These are phyloP conservation scores for Astrothelium subdiscretum DNA, from an alignment of 495 filamentous ascomycete species.

Conservation along the genomic window DNA sequence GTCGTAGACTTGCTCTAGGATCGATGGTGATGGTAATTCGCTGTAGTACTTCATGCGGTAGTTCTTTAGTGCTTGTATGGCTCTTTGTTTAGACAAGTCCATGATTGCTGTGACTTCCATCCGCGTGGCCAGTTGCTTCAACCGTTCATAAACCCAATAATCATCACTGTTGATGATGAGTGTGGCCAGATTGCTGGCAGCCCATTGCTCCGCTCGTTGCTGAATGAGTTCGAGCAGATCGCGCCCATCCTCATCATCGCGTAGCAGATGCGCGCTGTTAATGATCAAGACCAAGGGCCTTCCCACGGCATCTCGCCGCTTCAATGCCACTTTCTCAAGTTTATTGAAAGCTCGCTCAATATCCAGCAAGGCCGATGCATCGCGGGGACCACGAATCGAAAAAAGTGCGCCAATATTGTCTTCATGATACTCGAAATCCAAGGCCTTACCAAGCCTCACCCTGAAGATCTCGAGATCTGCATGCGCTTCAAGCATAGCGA, in stretches of 20 bases:
- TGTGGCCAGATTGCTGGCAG: slow-evolving; percentile 75
- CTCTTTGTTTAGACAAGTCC: slow-evolving; percentile 68
- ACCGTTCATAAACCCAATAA: slow-evolving; percentile 92
- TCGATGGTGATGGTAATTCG: slow-evolving; percentile 39
- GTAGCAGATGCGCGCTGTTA: slow-evolving; percentile 78
- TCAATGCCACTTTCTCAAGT: slow-evolving; percentile 83
- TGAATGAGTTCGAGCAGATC: slow-evolving; percentile 91
- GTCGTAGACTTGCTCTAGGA: slow-evolving; percentile 68
- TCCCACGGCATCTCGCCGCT: slow-evolving; percentile 40
- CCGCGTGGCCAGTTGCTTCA: slow-evolving; percentile 80
- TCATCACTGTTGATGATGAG: slow-evolving; percentile 90
- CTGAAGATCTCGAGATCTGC: slow-evolving; percentile 92
- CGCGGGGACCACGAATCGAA: slow-evolving; percentile 82
- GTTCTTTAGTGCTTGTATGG: slow-evolving; percentile 58
- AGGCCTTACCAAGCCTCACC: slow-evolving; percentile 76
- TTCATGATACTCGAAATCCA: slow-evolving; percentile 86
- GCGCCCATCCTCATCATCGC: slow-evolving; percentile 81
- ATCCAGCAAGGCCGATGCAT: slow-evolving; percentile 80
- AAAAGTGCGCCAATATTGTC: slow-evolving; percentile 95
- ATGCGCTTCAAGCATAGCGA: slow-evolving; percentile 92
- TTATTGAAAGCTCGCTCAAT: slow-evolving; percentile 97
- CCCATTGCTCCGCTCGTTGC: slow-evolving; percentile 92
- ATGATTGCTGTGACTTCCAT: slow-evolving; percentile 80
- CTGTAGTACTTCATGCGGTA: slow-evolving; percentile 61
- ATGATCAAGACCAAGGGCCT: slow-evolving; percentile 77